A percentile compares a stretch with the other conserved stretches of the same genome.
Conservation (phyloP, 108 stramenopile genomes). For the Cyclotella atomus region DNA sequence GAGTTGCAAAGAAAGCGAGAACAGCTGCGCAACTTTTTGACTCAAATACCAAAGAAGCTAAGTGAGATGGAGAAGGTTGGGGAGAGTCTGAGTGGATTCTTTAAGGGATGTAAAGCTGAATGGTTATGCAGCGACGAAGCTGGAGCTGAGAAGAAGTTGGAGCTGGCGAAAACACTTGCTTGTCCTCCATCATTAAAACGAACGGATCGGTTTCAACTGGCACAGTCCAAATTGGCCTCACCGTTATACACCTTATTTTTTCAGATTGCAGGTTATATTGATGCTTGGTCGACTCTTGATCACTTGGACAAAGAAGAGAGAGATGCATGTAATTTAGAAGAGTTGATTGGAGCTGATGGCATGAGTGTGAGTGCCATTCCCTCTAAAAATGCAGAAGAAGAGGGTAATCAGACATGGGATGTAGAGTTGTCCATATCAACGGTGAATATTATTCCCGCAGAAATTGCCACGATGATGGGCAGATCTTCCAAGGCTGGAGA, state of each 20-base stretch:
- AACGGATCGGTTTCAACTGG: constrained; percentile 57
- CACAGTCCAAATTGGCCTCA: constrained; percentile 54
- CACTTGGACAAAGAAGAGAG: constrained; percentile 13
- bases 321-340: constrained; percentile 14
- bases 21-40: constrained; percentile 40
- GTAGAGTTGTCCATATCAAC: constrained; percentile 33
- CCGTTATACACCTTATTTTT: constrained; percentile 77
- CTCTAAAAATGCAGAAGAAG: neutral
- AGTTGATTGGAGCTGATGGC: constrained; percentile 26
- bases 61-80: constrained; percentile 62
- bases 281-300: constrained; percentile 52
- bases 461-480: constrained; percentile 27
- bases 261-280: constrained; percentile 65
- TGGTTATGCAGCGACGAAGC: constrained; percentile 6
- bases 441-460: constrained; percentile 27
- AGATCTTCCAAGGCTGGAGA: constrained; percentile 9
- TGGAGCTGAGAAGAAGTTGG: constrained; percentile 7
- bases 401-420: constrained; percentile 14
- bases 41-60: constrained; percentile 62
- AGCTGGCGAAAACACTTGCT: constrained; percentile 33
- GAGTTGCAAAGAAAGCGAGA: constrained; percentile 38
- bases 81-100: constrained; percentile 66
- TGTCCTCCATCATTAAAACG: constrained; percentile 43
- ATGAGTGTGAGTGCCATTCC: constrained; percentile 35
- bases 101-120: constrained; percentile 21